Conservation (phyloP, 495 filamentous ascomycete genomes). For the Usnea hakonensis region DNA sequence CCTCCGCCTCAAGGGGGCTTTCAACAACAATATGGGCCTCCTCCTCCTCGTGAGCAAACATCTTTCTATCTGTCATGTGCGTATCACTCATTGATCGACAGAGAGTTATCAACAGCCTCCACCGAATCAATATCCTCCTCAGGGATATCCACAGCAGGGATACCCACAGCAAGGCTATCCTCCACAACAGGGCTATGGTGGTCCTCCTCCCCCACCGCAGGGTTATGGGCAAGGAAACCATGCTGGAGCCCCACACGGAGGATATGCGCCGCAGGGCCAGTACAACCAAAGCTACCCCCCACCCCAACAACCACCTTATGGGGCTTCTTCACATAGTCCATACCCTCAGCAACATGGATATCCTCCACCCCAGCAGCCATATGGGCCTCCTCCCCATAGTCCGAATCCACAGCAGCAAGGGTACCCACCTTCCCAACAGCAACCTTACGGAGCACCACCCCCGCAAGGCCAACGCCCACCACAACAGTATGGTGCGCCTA, state of each 20-base stretch:
- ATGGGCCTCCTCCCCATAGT: slow-evolving; percentile 33
- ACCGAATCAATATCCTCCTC: slow-evolving; percentile 17
- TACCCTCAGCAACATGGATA: slow-evolving; percentile 31
- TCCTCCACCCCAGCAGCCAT: slow-evolving; percentile 30
- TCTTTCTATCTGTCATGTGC: not conserved
- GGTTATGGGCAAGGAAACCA: slow-evolving; percentile 12
- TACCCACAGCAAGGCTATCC: slow-evolving; percentile 18
- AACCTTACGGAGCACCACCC: slow-evolving; percentile 30
- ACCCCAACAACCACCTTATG: slow-evolving; percentile 30
- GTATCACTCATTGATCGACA: slow-evolving; percentile 6
- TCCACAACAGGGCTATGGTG: slow-evolving; percentile 18
- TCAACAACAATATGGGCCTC: slow-evolving; percentile 7
- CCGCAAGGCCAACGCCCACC: slow-evolving; percentile 26
- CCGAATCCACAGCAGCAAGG: slow-evolving; percentile 22
- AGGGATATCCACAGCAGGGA: slow-evolving; percentile 15
- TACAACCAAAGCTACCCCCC: slow-evolving; percentile 24
- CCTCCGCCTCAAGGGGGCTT: slow-evolving; percentile 6
- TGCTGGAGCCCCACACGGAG: not conserved
- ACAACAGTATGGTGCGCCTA: slow-evolving; percentile 27
- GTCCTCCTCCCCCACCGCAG: slow-evolving; percentile 9
- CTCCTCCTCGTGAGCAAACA: slow-evolving; percentile 15
- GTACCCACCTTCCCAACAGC: slow-evolving; percentile 18
- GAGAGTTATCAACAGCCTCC: slow-evolving; percentile 23
- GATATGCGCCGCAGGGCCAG: slow-evolving; percentile 16
- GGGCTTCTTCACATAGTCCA: slow-evolving; percentile 32